phyloP scores from a whole-genome alignment of 345 rosid species.

The Bruguiera sexangula region DNA sequence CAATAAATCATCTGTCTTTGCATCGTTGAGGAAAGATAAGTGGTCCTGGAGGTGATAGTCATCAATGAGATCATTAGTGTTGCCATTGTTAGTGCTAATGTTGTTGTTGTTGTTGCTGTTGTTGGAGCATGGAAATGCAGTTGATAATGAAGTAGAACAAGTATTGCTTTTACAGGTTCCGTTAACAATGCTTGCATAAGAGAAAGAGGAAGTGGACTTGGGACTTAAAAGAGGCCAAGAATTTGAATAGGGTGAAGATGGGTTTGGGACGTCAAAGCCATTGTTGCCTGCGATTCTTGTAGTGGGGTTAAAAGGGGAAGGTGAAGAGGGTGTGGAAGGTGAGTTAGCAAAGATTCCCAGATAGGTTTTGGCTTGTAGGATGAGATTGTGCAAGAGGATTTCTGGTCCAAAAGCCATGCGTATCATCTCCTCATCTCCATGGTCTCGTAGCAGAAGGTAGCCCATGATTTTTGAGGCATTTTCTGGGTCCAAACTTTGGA shows the following conservation, averaged over 20 bases:
- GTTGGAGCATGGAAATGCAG: slow-evolving; percentile 11
- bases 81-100: slow-evolving; percentile 1
- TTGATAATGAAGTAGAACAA: slow-evolving; percentile 9
- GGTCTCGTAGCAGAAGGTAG: slow-evolving; percentile 70
- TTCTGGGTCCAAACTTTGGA: slow-evolving; percentile 74
- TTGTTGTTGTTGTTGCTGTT: neutral
- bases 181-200: slow-evolving; percentile 36
- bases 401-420: slow-evolving; percentile 73
- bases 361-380: slow-evolving; percentile 59
- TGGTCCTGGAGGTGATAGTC: slow-evolving; percentile 59
- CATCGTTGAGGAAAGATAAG: slow-evolving; percentile 71
- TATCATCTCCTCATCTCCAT: slow-evolving; percentile 62
- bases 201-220: slow-evolving; percentile 14
- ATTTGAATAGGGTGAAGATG: slow-evolving; percentile 34
- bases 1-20: slow-evolving; percentile 50
- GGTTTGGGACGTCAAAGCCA: slow-evolving; percentile 29
- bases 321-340: slow-evolving; percentile 38
- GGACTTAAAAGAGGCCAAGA: slow-evolving; percentile 31
- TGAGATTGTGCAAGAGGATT: slow-evolving; percentile 50
- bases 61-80: slow-evolving; percentile 50
- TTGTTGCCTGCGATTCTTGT: slow-evolving; percentile 13
- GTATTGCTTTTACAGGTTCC: slow-evolving; percentile 28
- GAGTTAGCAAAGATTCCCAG: slow-evolving; percentile 55
- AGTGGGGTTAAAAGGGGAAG: slow-evolving; percentile 24
- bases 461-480: slow-evolving; percentile 88